Conservation (phyloP, 2,329 filamentous ascomycete genomes). For the Fusarium sp. region DNA sequence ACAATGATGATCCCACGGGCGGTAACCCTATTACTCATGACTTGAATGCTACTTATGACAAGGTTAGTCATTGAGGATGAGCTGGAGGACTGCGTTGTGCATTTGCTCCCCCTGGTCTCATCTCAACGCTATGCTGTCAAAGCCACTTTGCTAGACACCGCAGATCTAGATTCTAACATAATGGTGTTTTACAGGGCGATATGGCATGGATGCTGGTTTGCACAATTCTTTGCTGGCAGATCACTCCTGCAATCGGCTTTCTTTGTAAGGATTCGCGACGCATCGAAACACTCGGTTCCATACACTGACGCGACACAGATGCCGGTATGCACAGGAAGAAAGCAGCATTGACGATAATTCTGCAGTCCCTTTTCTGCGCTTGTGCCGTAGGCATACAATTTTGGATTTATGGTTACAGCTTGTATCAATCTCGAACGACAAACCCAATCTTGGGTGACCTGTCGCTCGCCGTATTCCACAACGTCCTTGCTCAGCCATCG, state of each 20-base stretch:
- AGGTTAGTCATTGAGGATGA: constrained; percentile 31
- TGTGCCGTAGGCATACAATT: constrained; percentile 58
- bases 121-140: not conserved
- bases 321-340: constrained; percentile 53
- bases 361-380: constrained; percentile 59
- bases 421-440: constrained; percentile 52
- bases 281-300: too few relatives aligned
- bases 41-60: constrained; percentile 57
- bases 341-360: constrained; percentile 56
- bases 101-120: not conserved
- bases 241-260: constrained; percentile 55
- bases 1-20: constrained; percentile 51
- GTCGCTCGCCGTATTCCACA: constrained; percentile 49
- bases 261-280: constrained; percentile 8
- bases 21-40: constrained; percentile 57
- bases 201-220: constrained; percentile 55
- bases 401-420: constrained; percentile 59
- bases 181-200: constrained; percentile 48
- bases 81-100: not conserved
- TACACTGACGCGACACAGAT: constrained; percentile 13
- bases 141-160: too few relatives aligned
- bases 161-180: not conserved
- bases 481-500: constrained; percentile 51
- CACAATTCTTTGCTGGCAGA: constrained; percentile 52
- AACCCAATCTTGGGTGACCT: constrained; percentile 51